Evolutionary conservation across 768 basidiomycete species (phyloP).

Genomic region (Termitomyces sp.): DNA sequence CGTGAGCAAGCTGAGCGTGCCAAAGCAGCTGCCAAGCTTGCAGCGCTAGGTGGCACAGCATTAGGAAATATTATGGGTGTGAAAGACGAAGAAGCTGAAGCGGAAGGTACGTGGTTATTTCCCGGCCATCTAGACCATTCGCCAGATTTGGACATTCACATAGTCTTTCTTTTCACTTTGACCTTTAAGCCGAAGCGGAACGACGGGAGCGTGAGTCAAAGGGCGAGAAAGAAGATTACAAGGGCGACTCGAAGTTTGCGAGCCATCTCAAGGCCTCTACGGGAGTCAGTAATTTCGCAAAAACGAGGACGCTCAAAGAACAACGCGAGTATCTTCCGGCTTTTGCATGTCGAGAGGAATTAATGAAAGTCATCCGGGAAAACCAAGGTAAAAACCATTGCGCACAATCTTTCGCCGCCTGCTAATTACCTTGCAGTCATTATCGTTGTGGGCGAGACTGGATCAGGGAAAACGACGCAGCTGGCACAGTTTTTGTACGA

Average conservation of each 20-base stretch:
- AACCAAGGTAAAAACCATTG: constrained; percentile 70
- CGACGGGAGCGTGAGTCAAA: constrained; percentile 43
- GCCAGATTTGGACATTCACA: constrained; percentile 77
- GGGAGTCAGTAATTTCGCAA: constrained; percentile 79
- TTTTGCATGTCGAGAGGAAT: constrained; percentile 93
- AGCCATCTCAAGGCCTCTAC: constrained; percentile 78
- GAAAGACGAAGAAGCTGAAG: constrained; percentile 89
- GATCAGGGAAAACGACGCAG: constrained; percentile 98
- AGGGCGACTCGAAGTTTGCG: constrained; percentile 94
- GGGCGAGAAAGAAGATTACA: constrained; percentile 67
- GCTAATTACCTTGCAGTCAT: constrained; percentile 49
- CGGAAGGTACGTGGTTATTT: constrained; percentile 63
- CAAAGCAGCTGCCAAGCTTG: constrained; percentile 94
- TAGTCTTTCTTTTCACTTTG: constrained; percentile 38
- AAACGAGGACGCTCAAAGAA: constrained; percentile 80
- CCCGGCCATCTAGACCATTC: constrained; percentile 14
- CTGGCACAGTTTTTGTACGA: constrained; percentile 94
- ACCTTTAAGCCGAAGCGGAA: constrained; percentile 50
- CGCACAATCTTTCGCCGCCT: not conserved
- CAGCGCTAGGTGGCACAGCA: constrained; percentile 84
- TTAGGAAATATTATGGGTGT: constrained; percentile 99
- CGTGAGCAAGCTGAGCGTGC: constrained; percentile 94
- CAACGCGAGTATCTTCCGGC: constrained; percentile 97
- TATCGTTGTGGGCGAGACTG: constrained; percentile 99
- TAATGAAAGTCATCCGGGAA: constrained; percentile 84